Percentiles rank a stretch among this genome's conserved stretches.
Evolutionary conservation across 495 filamentous ascomycete genomes (phyloP).

Genomic region (Penicillium antarcticum): DNA sequence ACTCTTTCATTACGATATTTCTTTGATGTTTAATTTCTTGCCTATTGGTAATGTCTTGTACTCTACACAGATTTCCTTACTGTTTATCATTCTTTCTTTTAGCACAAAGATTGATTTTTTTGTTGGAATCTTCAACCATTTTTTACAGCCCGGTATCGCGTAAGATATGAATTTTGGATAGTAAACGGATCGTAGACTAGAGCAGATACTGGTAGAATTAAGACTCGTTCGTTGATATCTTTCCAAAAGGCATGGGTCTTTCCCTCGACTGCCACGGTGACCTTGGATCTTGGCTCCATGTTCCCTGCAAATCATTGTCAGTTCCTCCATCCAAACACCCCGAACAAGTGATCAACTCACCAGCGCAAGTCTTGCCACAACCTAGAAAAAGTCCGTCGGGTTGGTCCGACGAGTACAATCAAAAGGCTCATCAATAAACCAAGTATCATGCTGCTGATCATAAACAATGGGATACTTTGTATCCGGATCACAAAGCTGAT

Average conservation of each 20-base stretch:
- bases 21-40: not conserved
- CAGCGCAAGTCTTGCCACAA: not conserved
- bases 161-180: too few relatives aligned
- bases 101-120: slow-evolving; percentile 3
- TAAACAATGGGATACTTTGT: slow-evolving; percentile 22
- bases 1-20: not conserved
- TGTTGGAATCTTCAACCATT: not conserved
- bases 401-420: slow-evolving; percentile 23
- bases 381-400: slow-evolving; percentile 5
- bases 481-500: slow-evolving; percentile 18
- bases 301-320: not conserved
- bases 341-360: not conserved
- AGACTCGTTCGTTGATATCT: too few relatives aligned
- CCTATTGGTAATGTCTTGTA: not conserved
- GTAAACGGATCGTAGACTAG: too few relatives aligned
- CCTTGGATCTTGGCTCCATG: not conserved
- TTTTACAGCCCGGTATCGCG: too few relatives aligned
- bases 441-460: slow-evolving; percentile 23
- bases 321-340: not conserved
- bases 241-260: too few relatives aligned
- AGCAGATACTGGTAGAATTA: too few relatives aligned
- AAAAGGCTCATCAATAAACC: slow-evolving; percentile 29
- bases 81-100: not conserved
- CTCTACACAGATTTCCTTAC: not conserved
- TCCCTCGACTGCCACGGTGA: too few relatives aligned